phyloP scores from a whole-genome alignment of 108 stramenopile genomes.

The Pseudonitzschia delicatissima region DNA sequence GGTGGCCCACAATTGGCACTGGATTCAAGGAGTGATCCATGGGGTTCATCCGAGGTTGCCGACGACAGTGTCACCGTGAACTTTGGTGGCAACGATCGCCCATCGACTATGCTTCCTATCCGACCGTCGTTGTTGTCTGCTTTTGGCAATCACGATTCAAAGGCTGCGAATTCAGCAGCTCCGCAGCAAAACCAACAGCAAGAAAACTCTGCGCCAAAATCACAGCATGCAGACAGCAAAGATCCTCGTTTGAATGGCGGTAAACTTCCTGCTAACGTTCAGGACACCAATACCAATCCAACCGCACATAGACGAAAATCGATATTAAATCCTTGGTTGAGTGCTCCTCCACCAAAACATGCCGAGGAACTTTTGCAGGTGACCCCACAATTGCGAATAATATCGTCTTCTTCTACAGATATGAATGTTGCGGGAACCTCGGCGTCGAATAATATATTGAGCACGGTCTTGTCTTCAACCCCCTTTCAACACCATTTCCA shows the following conservation, averaged over 20 bases:
- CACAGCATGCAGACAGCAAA: neutral
- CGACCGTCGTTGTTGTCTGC: neutral
- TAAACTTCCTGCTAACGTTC: neutral
- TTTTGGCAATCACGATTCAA: neutral
- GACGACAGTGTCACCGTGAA: neutral
- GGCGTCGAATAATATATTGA: constrained; percentile 16
- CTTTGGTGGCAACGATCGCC: neutral
- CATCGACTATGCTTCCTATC: neutral
- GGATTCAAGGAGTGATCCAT: constrained; percentile 33
- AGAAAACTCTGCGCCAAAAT: neutral
- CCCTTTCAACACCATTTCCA: constrained; percentile 2
- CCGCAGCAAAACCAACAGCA: neutral
- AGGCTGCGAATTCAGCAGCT: neutral
- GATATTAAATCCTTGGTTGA: constrained; percentile 21
- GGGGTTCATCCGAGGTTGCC: constrained; percentile 26
- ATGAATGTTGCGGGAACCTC: constrained; percentile 52
- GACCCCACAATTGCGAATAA: constrained; percentile 74
- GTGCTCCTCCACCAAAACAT: constrained; percentile 43
- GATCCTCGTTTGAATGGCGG: neutral
- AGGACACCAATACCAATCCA: neutral
- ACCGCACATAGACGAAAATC: constrained; percentile 13
- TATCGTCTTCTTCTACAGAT: constrained; percentile 67
- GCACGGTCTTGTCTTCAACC: constrained; percentile 12
- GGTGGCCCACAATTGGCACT: constrained; percentile 24
- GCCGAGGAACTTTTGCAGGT: constrained; percentile 62